Conservation (phyloP, 805 yeast species). For the Candida pini region DNA sequence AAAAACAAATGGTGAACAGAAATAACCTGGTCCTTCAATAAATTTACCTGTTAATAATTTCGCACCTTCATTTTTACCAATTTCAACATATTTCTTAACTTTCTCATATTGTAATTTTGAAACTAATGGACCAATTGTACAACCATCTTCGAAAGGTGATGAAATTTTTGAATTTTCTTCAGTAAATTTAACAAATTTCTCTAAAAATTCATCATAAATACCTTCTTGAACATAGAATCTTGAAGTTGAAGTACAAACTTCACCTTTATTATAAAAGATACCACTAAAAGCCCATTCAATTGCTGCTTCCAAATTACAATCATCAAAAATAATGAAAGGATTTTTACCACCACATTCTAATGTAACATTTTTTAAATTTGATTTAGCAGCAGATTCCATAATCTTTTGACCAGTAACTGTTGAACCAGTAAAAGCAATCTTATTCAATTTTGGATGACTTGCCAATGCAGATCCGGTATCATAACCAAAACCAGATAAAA, state of each 20-base stretch:
- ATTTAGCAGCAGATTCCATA: slow-evolving; percentile 59
- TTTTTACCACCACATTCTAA: slow-evolving; percentile 60
- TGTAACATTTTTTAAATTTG: slow-evolving; percentile 50
- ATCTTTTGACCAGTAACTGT: slow-evolving; percentile 67
- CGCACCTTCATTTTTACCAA: slow-evolving; percentile 69
- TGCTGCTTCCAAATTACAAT: slow-evolving; percentile 50
- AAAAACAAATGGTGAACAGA: slow-evolving; percentile 66
- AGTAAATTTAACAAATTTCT: slow-evolving; percentile 32
- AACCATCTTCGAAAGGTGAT: slow-evolving; percentile 60
- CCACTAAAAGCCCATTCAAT: slow-evolving; percentile 44
- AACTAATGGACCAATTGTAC: slow-evolving; percentile 71
- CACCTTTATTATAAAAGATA: slow-evolving; percentile 42
- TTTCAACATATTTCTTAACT: slow-evolving; percentile 58
- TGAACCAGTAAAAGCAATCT: slow-evolving; percentile 79
- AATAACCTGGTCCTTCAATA: slow-evolving; percentile 58
- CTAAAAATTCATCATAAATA: slow-evolving; percentile 37
- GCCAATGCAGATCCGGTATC: slow-evolving; percentile 65
- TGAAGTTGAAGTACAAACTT: slow-evolving; percentile 43
- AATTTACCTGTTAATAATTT: slow-evolving; percentile 61
- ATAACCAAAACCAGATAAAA: slow-evolving; percentile 67
- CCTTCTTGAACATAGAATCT: slow-evolving; percentile 39
- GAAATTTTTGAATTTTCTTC: slow-evolving; percentile 48
- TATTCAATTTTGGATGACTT: slow-evolving; percentile 58
- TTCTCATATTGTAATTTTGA: slow-evolving; percentile 62
- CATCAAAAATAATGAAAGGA: slow-evolving; percentile 47